phyloP scores from a whole-genome alignment of 2,329 filamentous ascomycete species.

The Sarocladium brachiariae region DNA sequence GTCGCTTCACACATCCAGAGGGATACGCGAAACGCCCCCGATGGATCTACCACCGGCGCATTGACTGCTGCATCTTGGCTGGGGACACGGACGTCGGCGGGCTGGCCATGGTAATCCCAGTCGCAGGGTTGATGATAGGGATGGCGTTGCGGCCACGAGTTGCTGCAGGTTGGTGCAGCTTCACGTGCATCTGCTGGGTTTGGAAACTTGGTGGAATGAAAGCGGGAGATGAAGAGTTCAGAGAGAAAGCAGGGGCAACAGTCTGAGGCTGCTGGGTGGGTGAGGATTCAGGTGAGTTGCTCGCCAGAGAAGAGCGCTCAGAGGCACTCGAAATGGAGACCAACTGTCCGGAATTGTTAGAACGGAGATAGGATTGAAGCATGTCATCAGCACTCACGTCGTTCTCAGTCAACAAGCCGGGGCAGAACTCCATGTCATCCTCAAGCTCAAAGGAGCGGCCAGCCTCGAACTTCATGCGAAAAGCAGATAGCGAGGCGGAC shows the following conservation, averaged over 20 bases:
- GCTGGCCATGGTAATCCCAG: constrained; percentile 80
- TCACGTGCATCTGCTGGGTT: constrained; percentile 57
- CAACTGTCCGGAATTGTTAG: constrained; percentile 47
- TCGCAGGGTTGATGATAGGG: constrained; percentile 93
- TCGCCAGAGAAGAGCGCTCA: constrained; percentile 90
- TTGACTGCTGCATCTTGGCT: constrained; percentile 50
- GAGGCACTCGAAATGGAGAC: constrained; percentile 89
- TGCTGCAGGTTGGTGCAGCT: constrained; percentile 85
- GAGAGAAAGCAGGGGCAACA: constrained; percentile 69
- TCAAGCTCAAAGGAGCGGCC: constrained; percentile 92
- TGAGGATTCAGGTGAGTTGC: constrained; percentile 86
- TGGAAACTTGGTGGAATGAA: constrained; percentile 62
- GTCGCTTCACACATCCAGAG: constrained; percentile 23
- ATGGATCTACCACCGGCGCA: constrained; percentile 45
- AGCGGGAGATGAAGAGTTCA: constrained; percentile 59
- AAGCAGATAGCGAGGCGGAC: constrained; percentile 65
- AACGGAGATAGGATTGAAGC: constrained; percentile 4
- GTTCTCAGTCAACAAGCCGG: constrained; percentile 82
- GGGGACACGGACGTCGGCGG: constrained; percentile 69
- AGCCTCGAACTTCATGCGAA: constrained; percentile 83
- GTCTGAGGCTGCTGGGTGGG: constrained; percentile 83
- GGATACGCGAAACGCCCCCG: constrained; percentile 24
- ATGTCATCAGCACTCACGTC: constrained; percentile 59
- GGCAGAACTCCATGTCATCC: constrained; percentile 94
- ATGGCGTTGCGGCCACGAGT: constrained; percentile 91